These are phyloP conservation scores for Picea abies DNA, from an alignment of 83 land plant genomes.

Conservation along the genomic window DNA sequence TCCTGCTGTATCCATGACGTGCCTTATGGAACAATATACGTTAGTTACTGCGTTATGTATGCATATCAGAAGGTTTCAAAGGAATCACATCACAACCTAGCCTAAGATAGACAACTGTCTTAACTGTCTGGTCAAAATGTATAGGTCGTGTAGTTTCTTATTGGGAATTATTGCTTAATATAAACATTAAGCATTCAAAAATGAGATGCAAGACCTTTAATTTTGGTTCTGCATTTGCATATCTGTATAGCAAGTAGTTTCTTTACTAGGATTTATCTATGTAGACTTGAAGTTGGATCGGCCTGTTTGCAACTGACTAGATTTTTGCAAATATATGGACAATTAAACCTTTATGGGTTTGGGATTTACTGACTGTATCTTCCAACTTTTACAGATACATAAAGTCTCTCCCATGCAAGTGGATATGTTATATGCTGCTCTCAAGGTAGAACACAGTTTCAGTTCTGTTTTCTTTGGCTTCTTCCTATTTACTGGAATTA, in stretches of 20 bases:
- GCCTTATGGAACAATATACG: neutral
- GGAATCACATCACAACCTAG: neutral
- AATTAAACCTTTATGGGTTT: neutral
- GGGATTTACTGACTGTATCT: neutral
- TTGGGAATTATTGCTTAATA: neutral
- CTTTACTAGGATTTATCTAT: neutral
- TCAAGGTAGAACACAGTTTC: constrained; percentile 1
- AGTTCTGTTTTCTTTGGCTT: neutral
- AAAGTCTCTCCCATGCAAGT: constrained; percentile 9
- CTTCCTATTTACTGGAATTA: neutral
- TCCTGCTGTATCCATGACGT: neutral
- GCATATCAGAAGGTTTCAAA: neutral
- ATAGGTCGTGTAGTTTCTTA: neutral
- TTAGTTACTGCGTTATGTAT: neutral
- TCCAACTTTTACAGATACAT: neutral
- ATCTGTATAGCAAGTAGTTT: neutral
- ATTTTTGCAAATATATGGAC: neutral
- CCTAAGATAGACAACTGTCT: too few relatives aligned
- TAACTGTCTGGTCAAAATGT: neutral
- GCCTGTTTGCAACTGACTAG: neutral
- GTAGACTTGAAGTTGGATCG: neutral
- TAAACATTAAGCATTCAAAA: neutral
- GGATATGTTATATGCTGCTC: constrained; percentile 3
- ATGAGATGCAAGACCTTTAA: neutral
- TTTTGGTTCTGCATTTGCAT: neutral